Evolutionary conservation across 768 basidiomycete genomes (phyloP), one percentile per base, ranked within the genome.

Genomic region (Aureoboletus auriporus): DNA sequence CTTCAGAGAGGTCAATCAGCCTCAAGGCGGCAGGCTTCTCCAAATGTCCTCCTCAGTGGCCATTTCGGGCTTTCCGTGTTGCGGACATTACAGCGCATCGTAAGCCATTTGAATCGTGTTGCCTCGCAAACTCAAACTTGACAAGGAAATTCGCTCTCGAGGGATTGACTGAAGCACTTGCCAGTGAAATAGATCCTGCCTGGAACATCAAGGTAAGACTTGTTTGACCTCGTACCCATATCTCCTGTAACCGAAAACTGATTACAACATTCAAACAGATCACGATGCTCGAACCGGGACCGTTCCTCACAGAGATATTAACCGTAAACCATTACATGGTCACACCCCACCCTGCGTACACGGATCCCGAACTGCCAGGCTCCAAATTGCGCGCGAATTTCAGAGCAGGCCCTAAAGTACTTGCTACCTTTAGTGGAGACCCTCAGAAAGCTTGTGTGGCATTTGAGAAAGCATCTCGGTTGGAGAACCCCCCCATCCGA

Each of bases 1-100:
- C 46, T 69, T 73, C 53, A 62, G 72, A 16, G 72, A 73, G 14
- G 57, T 62, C 2, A 73, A 73, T 46, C 52, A 63, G 8, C 65
- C 71, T 10, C 49, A 16, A 6, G 69, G 70, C 0, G 72, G 72
- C 3, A 63, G 61, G 13, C 55, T 73, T 1, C 52, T 73, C n/a
- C 70, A 74, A 38, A 43, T 61, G 40, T 67, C 65, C 4, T 70
- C 69, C 8, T 46, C 51, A 13, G 3, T 52, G 14, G 71, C 61
- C 0, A 14, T 69, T 16, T 2, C 2, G 4, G 54, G 55, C 8
- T 0, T 0, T 0, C 40, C 61, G 3, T 53, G 41, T 4, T 44
- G 42, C 3, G 56, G 56, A 11, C 46, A 60, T 29, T 69, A 69
- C 44, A 37, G 56, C 28, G 68, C 66, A 16, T 43, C 58, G 65